Evolutionary conservation across 495 filamentous ascomycete genomes (phyloP), one percentile per base, ranked within the genome.

Genomic region (Bryoglossum gracile): DNA sequence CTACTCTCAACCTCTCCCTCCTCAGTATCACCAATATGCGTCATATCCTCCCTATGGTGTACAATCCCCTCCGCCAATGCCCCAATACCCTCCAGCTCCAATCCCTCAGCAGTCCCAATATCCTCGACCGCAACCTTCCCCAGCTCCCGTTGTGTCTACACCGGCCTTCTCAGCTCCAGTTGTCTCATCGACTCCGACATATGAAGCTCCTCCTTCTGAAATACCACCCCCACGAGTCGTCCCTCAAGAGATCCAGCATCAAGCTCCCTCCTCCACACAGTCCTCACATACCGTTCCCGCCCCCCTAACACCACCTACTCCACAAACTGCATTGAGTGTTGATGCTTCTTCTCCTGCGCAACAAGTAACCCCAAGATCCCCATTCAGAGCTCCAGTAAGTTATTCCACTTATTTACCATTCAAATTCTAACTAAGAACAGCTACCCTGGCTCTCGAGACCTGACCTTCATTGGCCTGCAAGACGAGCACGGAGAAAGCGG

Each of bases 361-460:
- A 54, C 30, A 28, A 46, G 50, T 48, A 36, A 18, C 32, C 6
- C 43, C 48, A 14, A 54, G 24, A 22, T 43, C 52, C 24, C 75
- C 76, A 0, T 90, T 82, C 60, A 72, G 69, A 57, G 74, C 82
- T 56, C 80, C 81, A 16, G 83, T 87, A 73, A 74, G 82, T 74
- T 22, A 30, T 4, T 26, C 47, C 43, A 16, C 8, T n/a, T 5
- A 30, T 34, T 14, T 34, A 6, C 13, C 25, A 16, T 21, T 22
- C 25, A 35, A 10, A 28, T 47, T 30, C 53, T 60, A 45, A 60
- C 43, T 26, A 17, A 51, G 19, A 36, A 8, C 56, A 87, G 80
- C 68, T 95, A 2, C 89, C 89, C 9, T 94, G 89, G 89, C 70
- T 82, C n/a, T 94, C 89, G 21, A 71, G 74, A 25, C 78, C 82